Base-by-base conservation (phyloP, 495 filamentous ascomycete genomes). In the Cetradonia linearis region DNA sequence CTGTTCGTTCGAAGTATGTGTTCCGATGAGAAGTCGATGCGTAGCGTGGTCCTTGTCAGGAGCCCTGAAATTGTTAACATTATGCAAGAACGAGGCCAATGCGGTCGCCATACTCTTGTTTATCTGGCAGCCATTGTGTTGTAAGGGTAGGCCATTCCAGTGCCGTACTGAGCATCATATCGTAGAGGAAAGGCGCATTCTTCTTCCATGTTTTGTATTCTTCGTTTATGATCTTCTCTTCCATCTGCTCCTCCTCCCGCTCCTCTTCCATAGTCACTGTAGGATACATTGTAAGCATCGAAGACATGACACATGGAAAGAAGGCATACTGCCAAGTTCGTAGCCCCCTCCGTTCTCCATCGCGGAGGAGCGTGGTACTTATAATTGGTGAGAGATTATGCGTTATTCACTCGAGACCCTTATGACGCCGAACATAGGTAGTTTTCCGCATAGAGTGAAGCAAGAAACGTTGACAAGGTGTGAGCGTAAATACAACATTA, bases 141-240 rank as follows among this genome's bases (percentile, higher is more conserved):
- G 93, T 96, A 55, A 99, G 78, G 10, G 94, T 97, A 23, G 94
- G 94, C 94, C 94, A 99, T 74, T 96, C 92, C 48, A 99, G 77
- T 37, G 94, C 94, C 50, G 86, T 92, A 67, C 93, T 91, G 34
- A 95, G 74, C 60, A 97, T 91, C 79, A 96, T 85, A 68, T 96
- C 94, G 72, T 99, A 99, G 65, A 99, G 86, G 72, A 96, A 96
- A 3, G 92, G 91, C 63, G 89, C 86, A 73, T 97, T 97, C 81
- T 99, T 99, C 80, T 99, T 99, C 94, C 94, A 99, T 64, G 89
- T 95, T 71, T 99, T 99, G 81, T 99, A 99, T 74, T 97, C 94
- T 78, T 98, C 93, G 65, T 98, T 98, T 72, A 97, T 86, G 52
- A 93, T 83, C 72, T 94, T 89, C 69, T 95, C 80, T 55, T 83